Base-by-base conservation (phyloP, 208 protist genomes). In the Endotrypanum monterogeii region DNA sequence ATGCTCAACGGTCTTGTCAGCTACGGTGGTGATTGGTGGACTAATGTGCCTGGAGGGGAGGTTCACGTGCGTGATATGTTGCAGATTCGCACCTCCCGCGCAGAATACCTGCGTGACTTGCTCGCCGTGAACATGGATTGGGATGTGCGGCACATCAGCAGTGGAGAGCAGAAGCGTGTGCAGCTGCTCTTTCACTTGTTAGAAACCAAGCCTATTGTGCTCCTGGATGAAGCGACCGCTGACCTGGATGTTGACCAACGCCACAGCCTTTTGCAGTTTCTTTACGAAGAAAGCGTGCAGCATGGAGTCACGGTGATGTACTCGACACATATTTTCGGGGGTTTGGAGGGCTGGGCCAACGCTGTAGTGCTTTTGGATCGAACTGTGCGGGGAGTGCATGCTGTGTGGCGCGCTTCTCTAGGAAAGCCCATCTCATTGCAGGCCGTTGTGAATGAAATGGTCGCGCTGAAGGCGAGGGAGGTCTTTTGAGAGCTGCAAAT, bases 311-410 rank as follows among this genome's bases (percentile, higher is more conserved):
- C 92, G 2, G 83, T 97, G 39, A 72, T 98, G 37, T 98, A 98
- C 84, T 82, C 90, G 55, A 98, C 94, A 46, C 94, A 98, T 78
- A 98, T 98, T 74, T 98, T 98, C 77, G 91, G 93, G 51, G 96
- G 93, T 0, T 66, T 98, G 14, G 84, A 96, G 41, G 86, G 85
- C 30, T 98, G 96, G 96, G 88, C 90, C 30, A 82, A 84, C 25
- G 73, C 66, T 2, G 62, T 89, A 9, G 79, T 97, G 46, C 52
- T 97, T 20, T 79, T 96, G n/a, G 89, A 96, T 69, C 85, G 87
- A n/a, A 90, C 76, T 14, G 60, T 48, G 46, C 73, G 77, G 8
- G 85, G 87, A 1, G 75, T 91, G 51, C 74, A 86, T 55, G 80
- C 77, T 1, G 60, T 88, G 18, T 85, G 78, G 81, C 62, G 83